Evolutionary conservation across 2,329 filamentous ascomycete genomes (phyloP).

Genomic region (Cercospora zeina): DNA sequence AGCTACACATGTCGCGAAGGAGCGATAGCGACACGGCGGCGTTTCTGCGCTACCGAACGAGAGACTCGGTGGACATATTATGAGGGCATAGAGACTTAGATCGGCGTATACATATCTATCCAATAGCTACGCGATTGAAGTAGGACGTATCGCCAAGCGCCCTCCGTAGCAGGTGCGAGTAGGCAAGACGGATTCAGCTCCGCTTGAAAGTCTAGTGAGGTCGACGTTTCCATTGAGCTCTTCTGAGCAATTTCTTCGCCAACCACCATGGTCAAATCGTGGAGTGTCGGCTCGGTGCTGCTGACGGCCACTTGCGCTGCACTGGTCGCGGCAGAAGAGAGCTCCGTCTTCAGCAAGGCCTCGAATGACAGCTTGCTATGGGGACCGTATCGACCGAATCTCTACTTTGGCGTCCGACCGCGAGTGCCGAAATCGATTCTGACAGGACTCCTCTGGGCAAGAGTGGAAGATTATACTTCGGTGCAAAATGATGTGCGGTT

Average conservation of each 20-base stretch:
- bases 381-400: slow-evolving; percentile 90
- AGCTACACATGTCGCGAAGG: too few species aligned
- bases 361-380: slow-evolving; percentile 86
- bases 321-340: slow-evolving; percentile 27
- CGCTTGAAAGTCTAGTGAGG: background rate
- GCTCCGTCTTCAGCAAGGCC: slow-evolving; percentile 44
- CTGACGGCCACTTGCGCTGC: slow-evolving; percentile 30
- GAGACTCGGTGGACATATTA: too few species aligned
- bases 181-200: slow-evolving; percentile 4
- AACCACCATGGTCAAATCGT: slow-evolving; percentile 30
- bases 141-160: too few species aligned
- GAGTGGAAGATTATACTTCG: slow-evolving; percentile 73
- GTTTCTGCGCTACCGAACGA: too few species aligned
- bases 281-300: slow-evolving; percentile 30
- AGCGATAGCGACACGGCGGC: too few species aligned
- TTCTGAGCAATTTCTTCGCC: background rate
- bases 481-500: slow-evolving; percentile 81
- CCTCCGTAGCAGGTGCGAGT: too few species aligned
- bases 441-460: slow-evolving; percentile 84
- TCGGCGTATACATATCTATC: too few species aligned
- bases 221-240: slow-evolving; percentile 15
- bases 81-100: too few species aligned
- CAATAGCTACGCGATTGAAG: too few species aligned
- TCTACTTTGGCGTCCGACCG: slow-evolving; percentile 90
- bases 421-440: slow-evolving; percentile 77